Evolutionary conservation across 2,329 filamentous ascomycete species (phyloP), one percentile per base, ranked within the genome.

Genomic region (Penicillium paneum): DNA sequence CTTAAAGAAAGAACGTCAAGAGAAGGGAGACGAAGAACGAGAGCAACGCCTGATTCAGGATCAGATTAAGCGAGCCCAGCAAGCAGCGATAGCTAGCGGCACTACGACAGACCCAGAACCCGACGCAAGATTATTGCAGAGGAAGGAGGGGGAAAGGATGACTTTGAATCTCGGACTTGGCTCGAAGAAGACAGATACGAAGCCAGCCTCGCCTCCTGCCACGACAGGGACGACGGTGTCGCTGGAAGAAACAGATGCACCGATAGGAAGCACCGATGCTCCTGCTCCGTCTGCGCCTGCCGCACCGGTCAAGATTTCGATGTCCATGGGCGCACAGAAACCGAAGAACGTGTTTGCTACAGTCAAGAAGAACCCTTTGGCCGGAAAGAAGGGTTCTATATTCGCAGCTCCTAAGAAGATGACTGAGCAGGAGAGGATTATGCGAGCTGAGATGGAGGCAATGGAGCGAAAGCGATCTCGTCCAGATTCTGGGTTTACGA

Each of bases 11-110:
- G 92, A 97, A 71, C 83, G 89, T 52, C 86, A 92, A 72, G 92
- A 97, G 65, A 90, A 89, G 63, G 91, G 91, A 2, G 92, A 97
- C 64, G 93, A 97, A 70, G 90, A 95, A 74, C 76, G 91, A 45
- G 92, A 97, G 74, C 88, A 93, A 73, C 84, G 83, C 67, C 80
- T 92, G 77, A 86, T 99, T 41, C 82, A 83, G 65, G 88, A 90
- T 68, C 94, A 97, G 79, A 89, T 97, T 45, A 83, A 84, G 70
- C 80, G 89, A 55, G 92, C 92, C 2, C 81, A 85, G 64, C 81
- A 85, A 64, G 82, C 83, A 46, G 82, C 80, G 3, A 79, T 38
- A 2, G 54, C 56, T 3, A 49, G 81, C 53, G 15, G 81, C 52
- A 38, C 36, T 26, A 73, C 72, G 19, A 73, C 36, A 21, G 73